Conservation (phyloP, 2,329 filamentous ascomycete species). For the Aureobasidium namibiae region DNA sequence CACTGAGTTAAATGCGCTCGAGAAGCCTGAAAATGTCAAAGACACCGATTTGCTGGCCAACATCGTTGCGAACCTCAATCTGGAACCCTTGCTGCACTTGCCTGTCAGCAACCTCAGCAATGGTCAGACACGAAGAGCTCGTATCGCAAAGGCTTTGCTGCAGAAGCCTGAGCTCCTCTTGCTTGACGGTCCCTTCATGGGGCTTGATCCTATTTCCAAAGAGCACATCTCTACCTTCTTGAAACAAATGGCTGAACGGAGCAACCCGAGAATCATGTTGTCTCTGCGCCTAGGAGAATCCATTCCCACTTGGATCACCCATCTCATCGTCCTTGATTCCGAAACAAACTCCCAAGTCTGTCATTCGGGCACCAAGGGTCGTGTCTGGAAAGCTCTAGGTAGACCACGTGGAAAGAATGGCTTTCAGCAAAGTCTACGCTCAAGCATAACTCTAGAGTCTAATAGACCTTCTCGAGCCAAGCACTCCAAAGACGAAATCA, state of each 20-base stretch:
- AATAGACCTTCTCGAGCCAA: background rate
- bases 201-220: conserved; percentile 78
- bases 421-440: background rate
- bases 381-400: background rate
- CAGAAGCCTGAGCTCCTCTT: conserved; percentile 71
- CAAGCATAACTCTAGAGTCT: background rate
- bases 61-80: conserved; percentile 61
- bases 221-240: conserved; percentile 64
- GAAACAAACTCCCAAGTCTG: background rate
- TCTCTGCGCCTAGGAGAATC: conserved; percentile 77
- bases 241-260: conserved; percentile 55
- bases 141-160: conserved; percentile 80
- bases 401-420: background rate
- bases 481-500: background rate
- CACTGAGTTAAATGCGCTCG: conserved; percentile 69
- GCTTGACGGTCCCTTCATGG: conserved; percentile 93
- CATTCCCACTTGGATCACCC: conserved; percentile 83
- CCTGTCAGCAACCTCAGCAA: conserved; percentile 89
- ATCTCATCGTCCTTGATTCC: conserved; percentile 46
- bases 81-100: conserved; percentile 63
- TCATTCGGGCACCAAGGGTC: background rate
- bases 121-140: conserved; percentile 77
- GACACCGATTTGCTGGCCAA: conserved; percentile 48
- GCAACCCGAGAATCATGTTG: conserved; percentile 64
- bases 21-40: conserved; percentile 37